Evolutionary conservation across 2,329 filamentous ascomycete species (phyloP).

Genomic region (Apiospora hydei): DNA sequence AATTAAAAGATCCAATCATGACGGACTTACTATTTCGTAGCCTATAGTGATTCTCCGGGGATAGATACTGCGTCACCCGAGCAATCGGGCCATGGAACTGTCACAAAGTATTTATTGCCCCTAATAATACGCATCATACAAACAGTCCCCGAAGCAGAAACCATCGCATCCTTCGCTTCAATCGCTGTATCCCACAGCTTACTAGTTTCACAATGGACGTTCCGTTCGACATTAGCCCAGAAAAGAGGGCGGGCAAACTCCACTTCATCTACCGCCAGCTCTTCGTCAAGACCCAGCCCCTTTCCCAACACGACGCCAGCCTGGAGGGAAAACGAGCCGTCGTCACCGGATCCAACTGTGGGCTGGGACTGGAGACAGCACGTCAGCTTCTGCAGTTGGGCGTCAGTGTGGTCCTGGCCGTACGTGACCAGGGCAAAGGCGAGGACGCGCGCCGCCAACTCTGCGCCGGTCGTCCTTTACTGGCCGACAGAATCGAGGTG

Average conservation of each 20-base stretch:
- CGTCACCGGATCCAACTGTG: conserved; percentile 57
- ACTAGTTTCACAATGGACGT: too few relatives aligned
- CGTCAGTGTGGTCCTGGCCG: conserved; percentile 54
- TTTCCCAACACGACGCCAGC: neutral
- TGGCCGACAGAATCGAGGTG: conserved; percentile 49
- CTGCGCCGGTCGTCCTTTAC: conserved; percentile 37
- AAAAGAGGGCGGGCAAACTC: too few relatives aligned
- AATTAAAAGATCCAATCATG: too few relatives aligned
- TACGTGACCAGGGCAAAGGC: conserved; percentile 52
- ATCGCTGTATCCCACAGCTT: too few relatives aligned
- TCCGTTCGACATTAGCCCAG: too few relatives aligned
- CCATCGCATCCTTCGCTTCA: too few relatives aligned
- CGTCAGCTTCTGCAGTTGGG: conserved; percentile 47
- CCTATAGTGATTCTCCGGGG: too few relatives aligned
- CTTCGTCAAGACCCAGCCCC: neutral
- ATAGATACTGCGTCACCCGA: too few relatives aligned
- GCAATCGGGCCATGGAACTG: too few relatives aligned
- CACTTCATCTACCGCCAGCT: conserved; percentile 24
- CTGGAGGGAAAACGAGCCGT: conserved; percentile 43
- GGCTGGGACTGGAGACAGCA: conserved; percentile 55
- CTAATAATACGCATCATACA: too few relatives aligned
- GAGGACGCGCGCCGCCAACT: conserved; percentile 48
- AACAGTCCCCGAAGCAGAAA: too few relatives aligned
- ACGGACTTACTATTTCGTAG: neutral
- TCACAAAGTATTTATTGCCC: too few relatives aligned